Base-by-base conservation (phyloP, 225 moss, liverwort and hornwort genomes). In the Rhytidiadelphus loreus region DNA sequence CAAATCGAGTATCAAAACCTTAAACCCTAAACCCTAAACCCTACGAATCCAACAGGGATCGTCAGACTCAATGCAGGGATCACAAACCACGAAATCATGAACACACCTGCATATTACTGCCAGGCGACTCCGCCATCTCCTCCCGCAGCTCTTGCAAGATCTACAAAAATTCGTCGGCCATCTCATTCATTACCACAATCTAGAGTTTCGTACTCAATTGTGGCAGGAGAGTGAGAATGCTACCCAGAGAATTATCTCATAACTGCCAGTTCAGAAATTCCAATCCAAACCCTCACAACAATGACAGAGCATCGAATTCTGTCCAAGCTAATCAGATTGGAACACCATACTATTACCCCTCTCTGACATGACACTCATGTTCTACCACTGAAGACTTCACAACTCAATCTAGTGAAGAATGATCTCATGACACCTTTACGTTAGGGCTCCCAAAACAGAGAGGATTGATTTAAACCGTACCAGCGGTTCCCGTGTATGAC, bases 141-240 rank as follows among this genome's bases (percentile, higher is more conserved):
- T 94, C 91, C 53, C 98, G 96, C 78, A 99, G 88, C 92, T 93
- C 93, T 82, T 93, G 96, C 92, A 99, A 87, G 86, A 98, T 86
- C 98, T 98, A 78, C 52, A 61, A 77, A 80, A 85, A n/a, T 66
- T 29, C 81, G 37, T 26, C n/a, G 55, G 33, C 43, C 59, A 64
- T 69, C 35, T 46, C 43, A 82, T 37, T 70, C 59, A 60, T 75
- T 25, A 21, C 41, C 78, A 55, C 29, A 39, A 85, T n/a, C 30
- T 37, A 46, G 28, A 79, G 86, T 59, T 83, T 44, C 35, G 59
- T 13, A 39, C 55, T 63, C 83, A 64, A 79, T 35, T 30, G 22
- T 35, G 37, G 53, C 84, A 87, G 13, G 48, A 29, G 13, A 79
- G 29, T 53, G n/a, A 70, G 30, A 85, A 39, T 62, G 28, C 53